These are phyloP conservation scores for Ceriops decandra DNA, from an alignment of 345 rosid species.

Conservation along the genomic window DNA sequence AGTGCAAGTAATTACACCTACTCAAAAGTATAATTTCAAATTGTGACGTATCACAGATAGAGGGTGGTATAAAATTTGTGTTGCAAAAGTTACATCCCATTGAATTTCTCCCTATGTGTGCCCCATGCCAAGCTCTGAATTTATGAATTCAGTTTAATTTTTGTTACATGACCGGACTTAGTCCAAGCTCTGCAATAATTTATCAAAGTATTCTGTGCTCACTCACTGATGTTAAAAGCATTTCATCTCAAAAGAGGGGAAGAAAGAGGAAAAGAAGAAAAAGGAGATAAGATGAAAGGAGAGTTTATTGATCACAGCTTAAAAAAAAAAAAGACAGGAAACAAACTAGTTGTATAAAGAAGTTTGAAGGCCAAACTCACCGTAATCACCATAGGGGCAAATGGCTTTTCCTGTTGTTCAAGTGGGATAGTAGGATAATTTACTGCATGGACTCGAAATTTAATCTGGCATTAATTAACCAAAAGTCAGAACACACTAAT, in stretches of 20 bases:
- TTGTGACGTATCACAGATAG: too few relatives aligned
- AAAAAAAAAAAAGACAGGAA: not conserved
- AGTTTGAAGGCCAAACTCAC: slow-evolving; percentile 44
- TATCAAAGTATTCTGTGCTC: not conserved
- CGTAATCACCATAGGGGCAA: slow-evolving; percentile 80
- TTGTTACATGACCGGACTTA: not conserved
- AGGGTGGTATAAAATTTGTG: too few relatives aligned
- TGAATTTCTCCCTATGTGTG: too few relatives aligned
- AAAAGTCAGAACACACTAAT: slow-evolving; percentile 8
- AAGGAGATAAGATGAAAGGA: too few relatives aligned
- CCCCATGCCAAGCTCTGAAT: not conserved
- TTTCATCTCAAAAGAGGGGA: not conserved
- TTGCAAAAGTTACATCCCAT: too few relatives aligned
- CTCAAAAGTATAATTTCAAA: too few relatives aligned
- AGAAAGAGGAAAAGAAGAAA: not conserved
- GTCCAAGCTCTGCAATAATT: not conserved
- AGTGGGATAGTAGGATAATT: slow-evolving; percentile 61
- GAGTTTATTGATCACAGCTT: not conserved
- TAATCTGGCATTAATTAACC: slow-evolving; percentile 48
- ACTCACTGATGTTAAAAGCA: not conserved
- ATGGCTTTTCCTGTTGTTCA: slow-evolving; percentile 67
- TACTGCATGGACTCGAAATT: slow-evolving; percentile 57
- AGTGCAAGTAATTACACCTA: too few relatives aligned
- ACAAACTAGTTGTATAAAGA: not conserved
- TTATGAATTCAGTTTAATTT: not conserved